Conservation (phyloP, 805 yeast species). For the Yamadazyma olivae region DNA sequence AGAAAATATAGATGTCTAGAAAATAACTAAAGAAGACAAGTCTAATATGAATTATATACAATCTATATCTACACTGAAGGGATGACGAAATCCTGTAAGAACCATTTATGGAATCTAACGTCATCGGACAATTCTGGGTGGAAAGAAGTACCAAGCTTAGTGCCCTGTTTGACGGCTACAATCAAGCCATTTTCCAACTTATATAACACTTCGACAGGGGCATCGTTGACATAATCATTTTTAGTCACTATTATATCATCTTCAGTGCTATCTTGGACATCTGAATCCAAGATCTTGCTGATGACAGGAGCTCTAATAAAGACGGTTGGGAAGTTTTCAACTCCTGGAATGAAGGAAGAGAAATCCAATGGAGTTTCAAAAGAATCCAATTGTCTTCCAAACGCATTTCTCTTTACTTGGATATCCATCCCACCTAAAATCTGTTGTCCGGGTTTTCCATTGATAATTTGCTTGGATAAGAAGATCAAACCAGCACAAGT, state of each 20-base stretch:
- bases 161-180: conserved; percentile 73
- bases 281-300: conserved; percentile 13
- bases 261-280: not conserved
- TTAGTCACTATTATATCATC: conserved; percentile 14
- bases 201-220: conserved; percentile 42
- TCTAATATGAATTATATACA: too few species aligned
- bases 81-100: conserved; percentile 60
- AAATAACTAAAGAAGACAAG: too few species aligned
- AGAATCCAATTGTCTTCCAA: conserved; percentile 74
- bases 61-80: too few species aligned
- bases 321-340: conserved; percentile 41
- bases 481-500: conserved; percentile 83
- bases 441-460: conserved; percentile 53
- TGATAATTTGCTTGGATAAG: conserved; percentile 50
- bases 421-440: conserved; percentile 65
- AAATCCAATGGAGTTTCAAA: conserved; percentile 49
- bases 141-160: conserved; percentile 68
- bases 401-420: conserved; percentile 66
- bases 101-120: conserved; percentile 67
- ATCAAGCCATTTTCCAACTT: conserved; percentile 37
- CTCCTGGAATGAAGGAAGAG: conserved; percentile 39
- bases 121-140: conserved; percentile 73
- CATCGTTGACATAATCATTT: conserved; percentile 20
- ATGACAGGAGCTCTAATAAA: conserved; percentile 82
- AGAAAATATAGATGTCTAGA: too few species aligned